Conservation (phyloP, 148 eudicot species). For the Rheum nobile region DNA sequence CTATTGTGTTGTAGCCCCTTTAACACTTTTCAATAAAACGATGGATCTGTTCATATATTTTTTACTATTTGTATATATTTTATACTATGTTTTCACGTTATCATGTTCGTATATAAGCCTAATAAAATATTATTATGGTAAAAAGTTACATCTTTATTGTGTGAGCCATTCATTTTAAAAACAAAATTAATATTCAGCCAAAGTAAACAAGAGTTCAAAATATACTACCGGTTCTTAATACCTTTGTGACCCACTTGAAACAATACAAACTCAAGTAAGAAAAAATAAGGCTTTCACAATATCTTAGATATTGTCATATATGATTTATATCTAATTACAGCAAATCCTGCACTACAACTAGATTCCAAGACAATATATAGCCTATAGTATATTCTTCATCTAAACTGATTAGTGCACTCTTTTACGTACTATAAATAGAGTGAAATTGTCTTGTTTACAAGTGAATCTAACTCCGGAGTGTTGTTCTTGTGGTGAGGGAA, state of each 20-base stretch:
- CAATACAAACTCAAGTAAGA: neutral
- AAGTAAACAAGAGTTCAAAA: too few relatives aligned
- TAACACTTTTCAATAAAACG: too few relatives aligned
- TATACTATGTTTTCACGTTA: too few relatives aligned
- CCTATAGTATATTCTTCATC: neutral
- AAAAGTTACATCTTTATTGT: too few relatives aligned
- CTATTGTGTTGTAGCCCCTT: too few relatives aligned
- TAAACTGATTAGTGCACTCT: neutral
- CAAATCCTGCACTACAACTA: neutral
- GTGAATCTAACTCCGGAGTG: slow-evolving; percentile 16
- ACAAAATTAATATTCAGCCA: too few relatives aligned
- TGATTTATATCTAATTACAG: neutral
- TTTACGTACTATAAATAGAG: neutral
- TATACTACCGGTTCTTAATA: too few relatives aligned
- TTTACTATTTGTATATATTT: too few relatives aligned
- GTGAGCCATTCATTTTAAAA: too few relatives aligned
- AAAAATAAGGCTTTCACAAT: neutral
- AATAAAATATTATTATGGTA: too few relatives aligned
- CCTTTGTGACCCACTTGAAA: neutral
- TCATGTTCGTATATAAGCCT: too few relatives aligned
- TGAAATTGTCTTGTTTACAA: neutral
- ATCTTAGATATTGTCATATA: neutral
- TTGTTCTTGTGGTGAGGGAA: slow-evolving; percentile 83
- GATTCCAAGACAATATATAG: neutral
- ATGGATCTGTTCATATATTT: too few relatives aligned